Evolutionary conservation across 2,329 filamentous ascomycete species (phyloP).

Genomic region (Alternaria sp.): DNA sequence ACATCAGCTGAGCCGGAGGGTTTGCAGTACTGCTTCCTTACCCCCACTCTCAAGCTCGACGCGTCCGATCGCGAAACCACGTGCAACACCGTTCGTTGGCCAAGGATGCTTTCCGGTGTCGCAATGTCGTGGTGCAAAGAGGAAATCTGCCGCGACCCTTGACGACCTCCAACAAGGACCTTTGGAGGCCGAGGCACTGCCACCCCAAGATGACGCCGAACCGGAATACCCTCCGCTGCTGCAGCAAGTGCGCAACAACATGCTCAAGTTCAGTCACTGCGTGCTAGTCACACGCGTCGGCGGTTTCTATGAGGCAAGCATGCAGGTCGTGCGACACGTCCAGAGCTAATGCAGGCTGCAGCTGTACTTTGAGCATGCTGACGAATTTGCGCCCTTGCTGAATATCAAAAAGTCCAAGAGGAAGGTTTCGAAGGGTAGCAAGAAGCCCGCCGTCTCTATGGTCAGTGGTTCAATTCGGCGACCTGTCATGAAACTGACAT

Average conservation of each 20-base stretch:
- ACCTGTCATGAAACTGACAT: slow-evolving; percentile 13
- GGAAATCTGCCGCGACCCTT: slow-evolving; percentile 42
- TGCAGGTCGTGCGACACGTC: background rate
- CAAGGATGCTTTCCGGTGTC: slow-evolving; percentile 21
- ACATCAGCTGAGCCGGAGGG: background rate
- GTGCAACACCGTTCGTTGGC: slow-evolving; percentile 19
- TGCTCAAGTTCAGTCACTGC: slow-evolving; percentile 88
- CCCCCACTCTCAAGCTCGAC: slow-evolving; percentile 23
- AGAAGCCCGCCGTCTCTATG: slow-evolving; percentile 75
- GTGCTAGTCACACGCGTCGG: slow-evolving; percentile 91
- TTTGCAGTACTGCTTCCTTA: background rate
- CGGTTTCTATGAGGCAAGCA: slow-evolving; percentile 82
- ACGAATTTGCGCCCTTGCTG: slow-evolving; percentile 83
- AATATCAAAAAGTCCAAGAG: slow-evolving; percentile 86
- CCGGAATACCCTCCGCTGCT: slow-evolving; percentile 84
- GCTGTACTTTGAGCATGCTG: slow-evolving; percentile 95
- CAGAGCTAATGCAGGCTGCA: slow-evolving; percentile 22
- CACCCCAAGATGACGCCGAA: slow-evolving; percentile 53
- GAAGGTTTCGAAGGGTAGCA: slow-evolving; percentile 66
- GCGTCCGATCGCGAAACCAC: slow-evolving; percentile 39
- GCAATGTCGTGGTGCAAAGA: slow-evolving; percentile 51
- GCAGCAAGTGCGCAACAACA: slow-evolving; percentile 85
- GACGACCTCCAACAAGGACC: slow-evolving; percentile 63
- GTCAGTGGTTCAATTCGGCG: slow-evolving; percentile 54
- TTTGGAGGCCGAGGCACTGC: slow-evolving; percentile 53